phyloP scores from a whole-genome alignment of 306 rosid genomes.

The Vicia sativa region DNA sequence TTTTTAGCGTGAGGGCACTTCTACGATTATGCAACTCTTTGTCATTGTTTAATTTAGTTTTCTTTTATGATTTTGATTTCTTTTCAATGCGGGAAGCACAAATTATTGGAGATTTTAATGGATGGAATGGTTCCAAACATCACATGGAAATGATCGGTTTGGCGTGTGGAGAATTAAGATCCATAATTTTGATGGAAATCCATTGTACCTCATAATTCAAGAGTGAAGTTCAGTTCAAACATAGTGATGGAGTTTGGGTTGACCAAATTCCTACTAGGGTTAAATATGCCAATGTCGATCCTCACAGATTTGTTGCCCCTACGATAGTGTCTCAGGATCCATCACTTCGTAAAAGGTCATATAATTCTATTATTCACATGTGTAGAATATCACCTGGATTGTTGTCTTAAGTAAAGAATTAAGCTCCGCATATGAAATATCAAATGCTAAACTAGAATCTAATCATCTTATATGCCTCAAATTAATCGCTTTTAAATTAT shows the following conservation, averaged over 20 bases:
- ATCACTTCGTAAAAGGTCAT: slow-evolving; percentile 72
- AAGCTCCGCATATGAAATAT: slow-evolving; percentile 29
- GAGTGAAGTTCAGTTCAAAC: slow-evolving; percentile 80
- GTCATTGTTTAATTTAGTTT: no score
- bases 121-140: slow-evolving; percentile 85
- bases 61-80: slow-evolving; percentile 25
- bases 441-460: slow-evolving; percentile 23
- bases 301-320: slow-evolving; percentile 81
- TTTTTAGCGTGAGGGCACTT: no score
- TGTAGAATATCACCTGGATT: slow-evolving; percentile 27
- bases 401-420: slow-evolving; percentile 23
- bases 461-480: slow-evolving; percentile 7
- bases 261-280: slow-evolving; percentile 98
- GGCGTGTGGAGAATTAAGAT: slow-evolving; percentile 90
- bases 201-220: slow-evolving; percentile 87
- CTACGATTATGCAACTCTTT: no score
- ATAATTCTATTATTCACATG: slow-evolving; percentile 38
- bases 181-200: slow-evolving; percentile 61
- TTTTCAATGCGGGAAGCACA: slow-evolving; percentile 73
- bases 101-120: slow-evolving; percentile 88
- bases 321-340: slow-evolving; percentile 95
- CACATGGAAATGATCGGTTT: slow-evolving; percentile 72
- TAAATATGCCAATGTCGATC: slow-evolving; percentile 74
- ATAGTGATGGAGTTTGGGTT: slow-evolving; percentile 75
- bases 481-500: slow-evolving; percentile 21